A percentile compares a stretch with the other conserved stretches of the same genome.
Evolutionary conservation across 1,284 basidiomycete genomes (phyloP).

Genomic region (Inonotus obliquus): DNA sequence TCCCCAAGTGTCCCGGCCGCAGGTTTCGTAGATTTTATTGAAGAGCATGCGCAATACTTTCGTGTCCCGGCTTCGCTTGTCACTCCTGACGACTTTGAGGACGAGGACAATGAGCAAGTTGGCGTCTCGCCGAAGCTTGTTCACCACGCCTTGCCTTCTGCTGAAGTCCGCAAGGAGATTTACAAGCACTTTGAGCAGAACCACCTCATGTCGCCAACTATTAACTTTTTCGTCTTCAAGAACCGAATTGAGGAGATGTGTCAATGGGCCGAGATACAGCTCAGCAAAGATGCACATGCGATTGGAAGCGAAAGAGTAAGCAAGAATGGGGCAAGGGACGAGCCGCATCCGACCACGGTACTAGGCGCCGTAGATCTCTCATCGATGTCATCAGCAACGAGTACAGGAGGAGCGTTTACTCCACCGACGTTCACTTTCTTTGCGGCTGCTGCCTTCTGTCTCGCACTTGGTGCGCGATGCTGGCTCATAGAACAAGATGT

Average conservation of each 20-base stretch:
- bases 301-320: not conserved
- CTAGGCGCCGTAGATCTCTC: not conserved
- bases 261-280: constrained; percentile 29
- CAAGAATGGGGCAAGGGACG: not conserved
- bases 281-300: not conserved
- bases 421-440: constrained; percentile 54
- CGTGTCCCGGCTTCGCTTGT: constrained; percentile 5
- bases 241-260: constrained; percentile 44
- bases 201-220: constrained; percentile 32
- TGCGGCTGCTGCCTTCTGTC: constrained; percentile 45
- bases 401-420: constrained; percentile 12
- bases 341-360: not conserved
- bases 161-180: constrained; percentile 5
- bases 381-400: not conserved
- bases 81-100: constrained; percentile 2
- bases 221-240: constrained; percentile 47
- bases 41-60: constrained; percentile 1
- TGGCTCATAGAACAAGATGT: constrained; percentile 23
- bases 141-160: not conserved
- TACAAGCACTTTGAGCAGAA: constrained; percentile 3
- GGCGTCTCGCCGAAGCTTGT: constrained; percentile 13
- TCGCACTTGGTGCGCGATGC: constrained; percentile 50
- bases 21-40: constrained; percentile 9
- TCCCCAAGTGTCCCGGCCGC: constrained; percentile 7
- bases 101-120: constrained; percentile 1